These are phyloP conservation scores for Acacia confusa DNA, from an alignment of 306 rosid species.

Conservation along the genomic window DNA sequence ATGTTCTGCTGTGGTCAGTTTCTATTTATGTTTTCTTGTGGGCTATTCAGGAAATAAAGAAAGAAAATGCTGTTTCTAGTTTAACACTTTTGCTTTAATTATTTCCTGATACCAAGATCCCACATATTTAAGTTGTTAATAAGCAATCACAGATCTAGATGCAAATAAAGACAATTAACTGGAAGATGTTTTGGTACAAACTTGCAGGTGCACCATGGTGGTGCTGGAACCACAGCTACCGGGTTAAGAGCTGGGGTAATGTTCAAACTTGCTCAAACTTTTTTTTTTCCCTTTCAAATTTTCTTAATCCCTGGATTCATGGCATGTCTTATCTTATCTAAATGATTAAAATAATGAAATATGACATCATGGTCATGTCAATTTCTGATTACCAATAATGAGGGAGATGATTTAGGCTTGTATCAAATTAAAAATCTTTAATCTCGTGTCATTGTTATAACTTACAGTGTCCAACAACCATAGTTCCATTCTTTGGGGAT, in stretches of 20 bases:
- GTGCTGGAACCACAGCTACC: conserved; percentile 91
- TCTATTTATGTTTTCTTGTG: conserved; percentile 8
- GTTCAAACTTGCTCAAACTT: background rate
- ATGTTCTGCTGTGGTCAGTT: conserved; percentile 87
- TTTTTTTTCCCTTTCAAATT: background rate
- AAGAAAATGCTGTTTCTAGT: background rate
- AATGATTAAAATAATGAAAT: background rate
- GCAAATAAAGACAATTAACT: background rate
- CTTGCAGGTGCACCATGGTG: conserved; percentile 93
- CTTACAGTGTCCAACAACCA: conserved; percentile 84
- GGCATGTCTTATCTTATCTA: background rate
- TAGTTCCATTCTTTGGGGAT: conserved; percentile 92
- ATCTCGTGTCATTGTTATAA: conserved; percentile 26
- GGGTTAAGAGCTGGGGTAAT: conserved; percentile 90
- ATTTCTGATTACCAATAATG: background rate
- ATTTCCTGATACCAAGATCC: background rate
- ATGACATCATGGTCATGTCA: background rate
- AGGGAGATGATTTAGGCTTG: background rate
- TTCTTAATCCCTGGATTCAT: background rate
- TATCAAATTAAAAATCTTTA: background rate
- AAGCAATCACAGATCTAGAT: background rate
- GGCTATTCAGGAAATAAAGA: background rate
- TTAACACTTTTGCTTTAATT: background rate
- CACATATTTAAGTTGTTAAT: background rate
- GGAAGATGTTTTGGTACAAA: conserved; percentile 23